Percentiles rank a stretch among this genome's conserved stretches.
phyloP scores from a whole-genome alignment of 2,329 filamentous ascomycete species.

The Epichloe scottii region DNA sequence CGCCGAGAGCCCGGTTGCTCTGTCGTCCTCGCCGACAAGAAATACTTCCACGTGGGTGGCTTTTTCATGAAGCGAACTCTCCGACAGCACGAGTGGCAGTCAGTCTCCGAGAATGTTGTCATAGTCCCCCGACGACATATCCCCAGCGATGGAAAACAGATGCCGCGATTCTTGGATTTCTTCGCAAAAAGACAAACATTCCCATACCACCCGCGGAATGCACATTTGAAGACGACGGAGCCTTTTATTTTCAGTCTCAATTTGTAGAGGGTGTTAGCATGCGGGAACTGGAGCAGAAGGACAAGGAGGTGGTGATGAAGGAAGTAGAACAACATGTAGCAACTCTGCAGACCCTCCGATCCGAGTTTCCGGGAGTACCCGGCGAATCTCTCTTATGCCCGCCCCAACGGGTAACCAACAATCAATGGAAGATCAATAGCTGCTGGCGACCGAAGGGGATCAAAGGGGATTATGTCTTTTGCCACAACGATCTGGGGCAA shows the following conservation, averaged over 20 bases:
- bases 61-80: conserved; percentile 2
- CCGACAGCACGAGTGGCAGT: conserved; percentile 1
- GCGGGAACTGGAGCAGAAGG: not conserved
- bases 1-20: not conserved
- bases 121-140: not conserved
- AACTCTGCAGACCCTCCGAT: conserved; percentile 1
- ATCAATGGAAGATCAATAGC: conserved; percentile 6
- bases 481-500: conserved; percentile 7
- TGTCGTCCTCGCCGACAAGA: not conserved
- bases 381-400: conserved; percentile 6
- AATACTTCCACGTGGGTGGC: not conserved
- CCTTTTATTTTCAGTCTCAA: conserved; percentile 3
- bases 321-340: conserved; percentile 2
- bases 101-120: not conserved
- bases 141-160: conserved; percentile 2
- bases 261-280: conserved; percentile 5
- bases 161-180: not conserved
- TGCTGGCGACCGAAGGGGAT: conserved; percentile 4
- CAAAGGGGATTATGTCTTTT: conserved; percentile 8
- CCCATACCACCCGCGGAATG: conserved; percentile 3
- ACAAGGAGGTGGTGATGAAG: conserved; percentile 1
- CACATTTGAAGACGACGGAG: conserved; percentile 8
- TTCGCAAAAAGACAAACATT: conserved; percentile 7
- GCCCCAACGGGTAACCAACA: conserved; percentile 5
- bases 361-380: conserved; percentile 7